phyloP scores from a whole-genome alignment of 1,139 yeast species.

The Nakaseomyces uthaithaninus region DNA sequence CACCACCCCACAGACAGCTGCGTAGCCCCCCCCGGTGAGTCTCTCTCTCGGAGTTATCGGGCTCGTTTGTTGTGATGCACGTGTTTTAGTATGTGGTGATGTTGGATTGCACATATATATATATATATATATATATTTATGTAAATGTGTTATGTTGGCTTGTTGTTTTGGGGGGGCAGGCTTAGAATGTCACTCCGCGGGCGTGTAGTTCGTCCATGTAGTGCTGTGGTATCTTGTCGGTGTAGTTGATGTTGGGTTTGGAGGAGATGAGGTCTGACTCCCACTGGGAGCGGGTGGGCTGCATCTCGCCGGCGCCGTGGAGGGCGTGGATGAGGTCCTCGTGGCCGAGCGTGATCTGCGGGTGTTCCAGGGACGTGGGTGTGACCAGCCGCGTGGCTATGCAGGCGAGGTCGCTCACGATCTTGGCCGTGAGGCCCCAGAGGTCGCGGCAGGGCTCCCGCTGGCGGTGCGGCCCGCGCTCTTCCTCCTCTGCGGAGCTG shows the following conservation, averaged over 20 bases:
- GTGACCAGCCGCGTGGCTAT: slow-evolving; percentile 37
- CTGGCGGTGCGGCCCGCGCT: slow-evolving; percentile 23
- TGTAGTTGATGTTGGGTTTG: slow-evolving; percentile 39
- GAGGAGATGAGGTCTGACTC: slow-evolving; percentile 38
- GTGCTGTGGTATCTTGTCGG: slow-evolving; percentile 37
- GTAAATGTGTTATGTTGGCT: neutral
- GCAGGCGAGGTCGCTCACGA: slow-evolving; percentile 67
- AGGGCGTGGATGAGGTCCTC: slow-evolving; percentile 57
- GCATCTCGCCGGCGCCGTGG: slow-evolving; percentile 44
- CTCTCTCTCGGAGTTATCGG: neutral
- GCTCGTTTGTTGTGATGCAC: neutral
- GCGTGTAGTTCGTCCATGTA: slow-evolving; percentile 14
- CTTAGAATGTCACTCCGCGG: neutral
- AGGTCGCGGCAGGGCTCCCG: slow-evolving; percentile 47
- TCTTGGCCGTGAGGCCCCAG: slow-evolving; percentile 90
- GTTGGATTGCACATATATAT: neutral
- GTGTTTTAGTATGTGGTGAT: neutral
- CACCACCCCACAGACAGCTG: no score
- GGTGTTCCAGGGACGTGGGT: slow-evolving; percentile 7
- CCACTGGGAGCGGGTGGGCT: slow-evolving; percentile 35
- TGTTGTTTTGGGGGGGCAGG: no score
- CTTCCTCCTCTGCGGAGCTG: slow-evolving; percentile 47
- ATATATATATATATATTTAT: neutral
- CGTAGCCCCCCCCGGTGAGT: no score
- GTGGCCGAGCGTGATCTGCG: slow-evolving; percentile 40